Evolutionary conservation across 495 filamentous ascomycete genomes (phyloP).

Genomic region (Oleoguttula mirabilis): DNA sequence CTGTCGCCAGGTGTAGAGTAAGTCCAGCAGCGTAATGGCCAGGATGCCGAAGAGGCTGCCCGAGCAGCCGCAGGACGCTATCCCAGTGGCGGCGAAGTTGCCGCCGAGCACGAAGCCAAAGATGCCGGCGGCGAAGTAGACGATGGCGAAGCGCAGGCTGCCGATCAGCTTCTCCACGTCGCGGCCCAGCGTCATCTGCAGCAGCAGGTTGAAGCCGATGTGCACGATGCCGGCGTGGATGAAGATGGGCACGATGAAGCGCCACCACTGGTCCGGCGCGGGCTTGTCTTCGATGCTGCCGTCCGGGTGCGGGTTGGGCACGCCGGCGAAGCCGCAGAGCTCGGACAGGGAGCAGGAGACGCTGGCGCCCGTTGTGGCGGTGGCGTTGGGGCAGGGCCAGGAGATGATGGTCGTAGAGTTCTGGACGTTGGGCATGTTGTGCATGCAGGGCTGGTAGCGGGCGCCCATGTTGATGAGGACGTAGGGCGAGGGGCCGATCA

Average conservation of each 20-base stretch:
- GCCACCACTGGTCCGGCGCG: constrained; percentile 86
- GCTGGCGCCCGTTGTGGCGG: constrained; percentile 27
- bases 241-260: constrained; percentile 94
- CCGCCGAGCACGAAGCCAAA: constrained; percentile 94
- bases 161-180: constrained; percentile 90
- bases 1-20: constrained; percentile 81
- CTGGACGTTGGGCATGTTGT: constrained; percentile 57
- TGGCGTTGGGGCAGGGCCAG: constrained; percentile 72
- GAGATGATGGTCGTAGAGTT: constrained; percentile 37
- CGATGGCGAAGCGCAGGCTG: constrained; percentile 67
- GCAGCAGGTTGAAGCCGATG: constrained; percentile 86
- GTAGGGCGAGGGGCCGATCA: constrained; percentile 87
- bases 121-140: constrained; percentile 83
- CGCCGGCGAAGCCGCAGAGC: constrained; percentile 69
- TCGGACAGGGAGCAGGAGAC: constrained; percentile 59
- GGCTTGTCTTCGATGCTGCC: constrained; percentile 35
- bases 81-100: constrained; percentile 70
- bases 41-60: constrained; percentile 85
- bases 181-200: constrained; percentile 73
- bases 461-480: constrained; percentile 95
- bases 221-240: constrained; percentile 86
- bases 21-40: constrained; percentile 73
- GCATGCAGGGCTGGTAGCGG: constrained; percentile 89
- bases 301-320: constrained; percentile 43
- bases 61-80: constrained; percentile 78